Base-by-base conservation (phyloP, 2,329 filamentous ascomycete species). In the Orbilia brochopaga region DNA sequence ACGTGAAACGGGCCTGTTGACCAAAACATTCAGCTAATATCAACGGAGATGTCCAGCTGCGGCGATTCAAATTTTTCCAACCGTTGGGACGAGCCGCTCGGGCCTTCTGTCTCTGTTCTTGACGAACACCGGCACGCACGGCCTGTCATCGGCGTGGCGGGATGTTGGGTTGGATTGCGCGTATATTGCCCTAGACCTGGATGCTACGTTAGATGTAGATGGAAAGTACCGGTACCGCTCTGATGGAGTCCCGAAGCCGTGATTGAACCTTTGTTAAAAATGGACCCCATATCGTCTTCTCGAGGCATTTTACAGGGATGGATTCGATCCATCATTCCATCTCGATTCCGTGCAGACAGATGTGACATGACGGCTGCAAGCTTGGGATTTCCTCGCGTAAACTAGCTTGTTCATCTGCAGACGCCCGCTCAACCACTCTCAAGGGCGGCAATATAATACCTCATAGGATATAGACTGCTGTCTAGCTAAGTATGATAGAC, bases 191-290 rank as follows among this genome's bases (percentile, higher is more conserved):
- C 40, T 46, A 40, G 30, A 27, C 27, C 24, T 21, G 27, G 27
- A 8, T 32, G 27, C 3, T 32, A 3, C 8, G 27, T 46, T 46
- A n/a, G n/a, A n/a, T n/a, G 51, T 48, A 24, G 48, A 48, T 42
- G 51, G 37, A 19, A 60, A 64, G 66, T 70, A 70, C 59, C 66
- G 30, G 66, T 70, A 70, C 66, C 61, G 32, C 40, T 51, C 58
- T 17, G 23, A 50, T 6, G 27, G 48, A 46, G 7, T 17, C 27
- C 51, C 58, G 42, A 51, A 48, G 52, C 55, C 30, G 66, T 64
- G 59, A 55, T 51, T 35, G 66, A 64, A 70, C 54, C 55, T 60
- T 51, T 50, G 35, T 44, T 15, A 35, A 54, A 50, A 37, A 27
- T 30, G 48, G 61, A 69, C 65, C 19, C 62, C 32, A 21, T 17